These are phyloP conservation scores for Lizonia empirigonia DNA, from an alignment of 2,329 filamentous ascomycete genomes.

Conservation along the genomic window DNA sequence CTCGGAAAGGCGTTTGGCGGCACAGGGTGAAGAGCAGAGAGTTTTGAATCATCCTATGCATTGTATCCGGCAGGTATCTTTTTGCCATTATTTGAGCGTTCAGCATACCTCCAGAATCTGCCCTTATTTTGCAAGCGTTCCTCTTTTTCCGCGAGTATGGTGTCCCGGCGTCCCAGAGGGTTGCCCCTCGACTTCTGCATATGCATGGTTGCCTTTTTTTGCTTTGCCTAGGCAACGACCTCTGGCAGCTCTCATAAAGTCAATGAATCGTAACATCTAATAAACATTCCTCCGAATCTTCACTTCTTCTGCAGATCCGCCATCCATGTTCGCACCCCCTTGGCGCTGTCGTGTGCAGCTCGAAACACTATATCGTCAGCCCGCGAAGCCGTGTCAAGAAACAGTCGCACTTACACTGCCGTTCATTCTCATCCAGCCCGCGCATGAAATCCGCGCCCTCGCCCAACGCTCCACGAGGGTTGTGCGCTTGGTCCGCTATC, in stretches of 20 bases:
- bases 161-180: conserved; percentile 1
- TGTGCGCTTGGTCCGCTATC: conserved; percentile 87
- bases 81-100: conserved; percentile 10
- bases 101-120: background rate
- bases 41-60: background rate
- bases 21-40: background rate
- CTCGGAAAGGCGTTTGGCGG: conserved; percentile 39
- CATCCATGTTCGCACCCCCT: conserved; percentile 54
- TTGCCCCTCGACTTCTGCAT: background rate
- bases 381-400: background rate
- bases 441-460: conserved; percentile 80
- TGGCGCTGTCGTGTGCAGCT: conserved; percentile 55
- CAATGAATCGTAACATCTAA: too few species aligned
- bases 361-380: conserved; percentile 50
- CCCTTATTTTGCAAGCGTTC: background rate
- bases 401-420: conserved; percentile 58
- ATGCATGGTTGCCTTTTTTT: background rate
- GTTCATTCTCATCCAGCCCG: conserved; percentile 88
- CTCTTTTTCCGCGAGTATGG: background rate
- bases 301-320: conserved; percentile 49
- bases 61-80: conserved; percentile 1
- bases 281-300: too few species aligned
- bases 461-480: conserved; percentile 71
- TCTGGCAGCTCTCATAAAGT: too few species aligned
- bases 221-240: too few species aligned